Percentiles rank a stretch among this genome's conserved stretches.
Evolutionary conservation across 208 protist species (phyloP).

Genomic region (Leishmania tropica): DNA sequence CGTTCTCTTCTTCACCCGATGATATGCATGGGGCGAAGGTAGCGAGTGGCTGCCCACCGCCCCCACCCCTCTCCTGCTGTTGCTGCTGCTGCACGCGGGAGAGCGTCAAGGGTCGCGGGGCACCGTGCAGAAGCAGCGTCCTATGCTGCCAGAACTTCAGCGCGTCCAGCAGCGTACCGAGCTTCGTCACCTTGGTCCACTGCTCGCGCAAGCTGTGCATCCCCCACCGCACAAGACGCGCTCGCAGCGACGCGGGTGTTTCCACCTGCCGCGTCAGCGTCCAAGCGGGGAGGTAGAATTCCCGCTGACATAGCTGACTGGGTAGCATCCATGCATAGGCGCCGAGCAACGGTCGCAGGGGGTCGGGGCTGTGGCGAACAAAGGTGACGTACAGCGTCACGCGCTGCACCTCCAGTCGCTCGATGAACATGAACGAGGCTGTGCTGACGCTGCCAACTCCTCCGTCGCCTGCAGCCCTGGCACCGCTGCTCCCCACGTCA

Average conservation of each 20-base stretch:
- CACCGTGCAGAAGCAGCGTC: constrained; percentile 29
- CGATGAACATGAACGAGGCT: constrained; percentile 50
- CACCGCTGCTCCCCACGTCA: not conserved
- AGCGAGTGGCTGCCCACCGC: not conserved
- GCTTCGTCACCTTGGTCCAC: constrained; percentile 82
- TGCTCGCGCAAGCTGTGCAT: constrained; percentile 65
- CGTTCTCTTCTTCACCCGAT: constrained; percentile 22
- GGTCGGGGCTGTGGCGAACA: constrained; percentile 56
- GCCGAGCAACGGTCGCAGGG: constrained; percentile 65
- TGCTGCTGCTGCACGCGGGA: constrained; percentile 24
- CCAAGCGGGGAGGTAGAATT: constrained; percentile 55
- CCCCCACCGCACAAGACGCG: constrained; percentile 48
- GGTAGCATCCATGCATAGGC: constrained; percentile 78
- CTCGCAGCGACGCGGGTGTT: constrained; percentile 47
- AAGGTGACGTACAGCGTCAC: constrained; percentile 72
- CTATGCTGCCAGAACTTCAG: constrained; percentile 44
- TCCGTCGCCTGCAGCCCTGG: not conserved
- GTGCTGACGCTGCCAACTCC: constrained; percentile 12
- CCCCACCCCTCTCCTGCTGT: not conserved
- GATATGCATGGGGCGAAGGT: constrained; percentile 20
- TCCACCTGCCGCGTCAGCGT: constrained; percentile 44
- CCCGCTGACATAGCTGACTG: constrained; percentile 48
- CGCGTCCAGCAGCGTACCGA: constrained; percentile 61
- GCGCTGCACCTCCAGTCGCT: constrained; percentile 46
- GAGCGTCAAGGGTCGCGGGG: constrained; percentile 41